Conservation (phyloP, 345 rosid species). For the Combretum micranthum region DNA sequence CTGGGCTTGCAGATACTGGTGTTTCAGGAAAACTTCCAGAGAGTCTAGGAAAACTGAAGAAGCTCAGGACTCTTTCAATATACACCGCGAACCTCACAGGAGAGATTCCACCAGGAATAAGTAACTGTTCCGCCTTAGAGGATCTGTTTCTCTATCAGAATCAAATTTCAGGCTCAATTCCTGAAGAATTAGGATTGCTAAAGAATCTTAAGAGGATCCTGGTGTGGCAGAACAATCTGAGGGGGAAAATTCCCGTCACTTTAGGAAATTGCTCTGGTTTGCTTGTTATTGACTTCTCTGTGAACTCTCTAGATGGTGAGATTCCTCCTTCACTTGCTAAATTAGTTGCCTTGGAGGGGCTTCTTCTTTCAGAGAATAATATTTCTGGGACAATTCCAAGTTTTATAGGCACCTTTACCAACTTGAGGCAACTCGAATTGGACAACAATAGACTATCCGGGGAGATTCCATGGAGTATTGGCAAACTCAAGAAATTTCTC, state of each 20-base stretch:
- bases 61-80: conserved; percentile 48
- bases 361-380: conserved; percentile 47
- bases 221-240: conserved; percentile 57
- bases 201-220: conserved; percentile 44
- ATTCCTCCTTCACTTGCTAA: conserved; percentile 40
- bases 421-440: conserved; percentile 55
- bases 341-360: conserved; percentile 43
- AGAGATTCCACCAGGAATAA: conserved; percentile 41
- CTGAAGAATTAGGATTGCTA: conserved; percentile 39
- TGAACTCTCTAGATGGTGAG: conserved; percentile 41
- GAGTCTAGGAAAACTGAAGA: conserved; percentile 46
- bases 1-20: conserved; percentile 70
- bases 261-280: conserved; percentile 40
- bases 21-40: conserved; percentile 49
- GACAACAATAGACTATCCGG: conserved; percentile 52
- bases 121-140: conserved; percentile 50
- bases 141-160: conserved; percentile 54
- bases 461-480: conserved; percentile 45
- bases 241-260: conserved; percentile 38
- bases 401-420: conserved; percentile 32
- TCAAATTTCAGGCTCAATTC: conserved; percentile 43
- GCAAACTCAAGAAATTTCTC: conserved; percentile 41
- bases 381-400: conserved; percentile 46
- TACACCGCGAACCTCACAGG: conserved; percentile 61
- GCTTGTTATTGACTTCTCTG: conserved; percentile 50